Evolutionary conservation across 2,329 filamentous ascomycete species (phyloP).

Genomic region (Dryadomyces quercus-mongolicae): DNA sequence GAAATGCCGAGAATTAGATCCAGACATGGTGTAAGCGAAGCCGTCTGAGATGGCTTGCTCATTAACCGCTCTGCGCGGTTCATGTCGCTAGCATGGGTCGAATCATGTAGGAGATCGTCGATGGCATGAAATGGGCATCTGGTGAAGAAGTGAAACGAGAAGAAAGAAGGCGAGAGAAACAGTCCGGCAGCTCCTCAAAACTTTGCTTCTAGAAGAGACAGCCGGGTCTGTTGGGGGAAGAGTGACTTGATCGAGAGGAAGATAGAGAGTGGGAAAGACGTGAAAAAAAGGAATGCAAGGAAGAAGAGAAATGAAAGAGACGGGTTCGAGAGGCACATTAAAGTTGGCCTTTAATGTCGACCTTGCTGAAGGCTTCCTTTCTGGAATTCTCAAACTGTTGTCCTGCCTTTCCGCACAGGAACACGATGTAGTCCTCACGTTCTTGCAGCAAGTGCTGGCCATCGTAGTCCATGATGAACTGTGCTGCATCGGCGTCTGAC

Average conservation of each 20-base stretch:
- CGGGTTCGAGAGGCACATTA: conserved; percentile 27
- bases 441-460: conserved; percentile 68
- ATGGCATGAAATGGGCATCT: too few species aligned
- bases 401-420: conserved; percentile 63
- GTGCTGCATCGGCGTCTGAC: conserved; percentile 76
- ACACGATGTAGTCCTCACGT: conserved; percentile 58
- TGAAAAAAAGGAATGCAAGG: not conserved
- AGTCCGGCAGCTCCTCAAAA: too few species aligned
- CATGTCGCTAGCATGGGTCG: too few species aligned
- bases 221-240: too few species aligned
- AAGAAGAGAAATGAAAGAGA: conserved; percentile 4
- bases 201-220: too few species aligned
- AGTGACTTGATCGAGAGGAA: not conserved
- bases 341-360: conserved; percentile 98
- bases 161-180: not conserved
- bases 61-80: too few species aligned
- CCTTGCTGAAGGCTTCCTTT: conserved; percentile 63
- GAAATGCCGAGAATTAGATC: too few species aligned
- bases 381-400: conserved; percentile 63
- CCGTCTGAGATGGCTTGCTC: too few species aligned
- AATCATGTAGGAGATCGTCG: too few species aligned
- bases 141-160: not conserved
- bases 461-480: conserved; percentile 76
- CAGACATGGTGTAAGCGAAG: too few species aligned
- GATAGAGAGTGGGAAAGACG: not conserved